Percentiles rank a stretch among this genome's conserved stretches.
phyloP scores from a whole-genome alignment of 805 yeast species.

The Sugiyamaella boreocaroliniensis region DNA sequence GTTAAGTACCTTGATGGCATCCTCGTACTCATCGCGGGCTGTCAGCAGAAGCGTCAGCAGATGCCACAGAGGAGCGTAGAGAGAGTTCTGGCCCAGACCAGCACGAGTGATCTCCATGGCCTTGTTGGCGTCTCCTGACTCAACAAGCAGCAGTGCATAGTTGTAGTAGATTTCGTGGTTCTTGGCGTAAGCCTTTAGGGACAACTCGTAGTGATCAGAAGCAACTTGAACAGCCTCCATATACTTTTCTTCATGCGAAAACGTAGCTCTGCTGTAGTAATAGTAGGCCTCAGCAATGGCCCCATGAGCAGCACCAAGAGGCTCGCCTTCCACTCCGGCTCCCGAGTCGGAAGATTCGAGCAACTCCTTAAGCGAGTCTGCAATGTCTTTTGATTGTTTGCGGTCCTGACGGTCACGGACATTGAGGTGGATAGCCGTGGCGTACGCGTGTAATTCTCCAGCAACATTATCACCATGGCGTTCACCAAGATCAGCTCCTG shows the following conservation, averaged over 20 bases:
- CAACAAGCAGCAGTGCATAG: constrained; percentile 28
- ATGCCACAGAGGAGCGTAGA: constrained; percentile 59
- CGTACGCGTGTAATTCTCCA: constrained; percentile 12
- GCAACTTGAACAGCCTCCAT: constrained; percentile 16
- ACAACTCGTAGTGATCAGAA: constrained; percentile 12
- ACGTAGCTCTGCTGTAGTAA: constrained; percentile 9
- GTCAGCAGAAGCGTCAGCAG: constrained; percentile 58
- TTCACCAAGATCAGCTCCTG: constrained; percentile 23
- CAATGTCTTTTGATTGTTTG: constrained; percentile 14
- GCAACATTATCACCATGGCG: constrained; percentile 19
- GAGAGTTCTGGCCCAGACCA: constrained; percentile 36
- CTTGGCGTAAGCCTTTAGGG: constrained; percentile 12
- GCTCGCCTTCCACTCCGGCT: neutral
- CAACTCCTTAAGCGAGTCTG: constrained; percentile 13
- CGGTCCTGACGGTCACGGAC: constrained; percentile 13
- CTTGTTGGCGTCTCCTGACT: constrained; percentile 16
- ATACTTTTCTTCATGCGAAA: constrained; percentile 10
- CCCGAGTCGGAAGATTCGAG: constrained; percentile 2
- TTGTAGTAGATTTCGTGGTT: constrained; percentile 16
- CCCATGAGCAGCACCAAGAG: constrained; percentile 14
- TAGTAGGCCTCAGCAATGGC: constrained; percentile 15
- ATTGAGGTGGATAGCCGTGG: constrained; percentile 12
- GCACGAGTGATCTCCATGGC: constrained; percentile 23
- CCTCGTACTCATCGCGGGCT: constrained; percentile 49
- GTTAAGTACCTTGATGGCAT: constrained; percentile 50